Conservation (phyloP, 2,329 filamentous ascomycete species). For the Nannizzia gypsea region DNA sequence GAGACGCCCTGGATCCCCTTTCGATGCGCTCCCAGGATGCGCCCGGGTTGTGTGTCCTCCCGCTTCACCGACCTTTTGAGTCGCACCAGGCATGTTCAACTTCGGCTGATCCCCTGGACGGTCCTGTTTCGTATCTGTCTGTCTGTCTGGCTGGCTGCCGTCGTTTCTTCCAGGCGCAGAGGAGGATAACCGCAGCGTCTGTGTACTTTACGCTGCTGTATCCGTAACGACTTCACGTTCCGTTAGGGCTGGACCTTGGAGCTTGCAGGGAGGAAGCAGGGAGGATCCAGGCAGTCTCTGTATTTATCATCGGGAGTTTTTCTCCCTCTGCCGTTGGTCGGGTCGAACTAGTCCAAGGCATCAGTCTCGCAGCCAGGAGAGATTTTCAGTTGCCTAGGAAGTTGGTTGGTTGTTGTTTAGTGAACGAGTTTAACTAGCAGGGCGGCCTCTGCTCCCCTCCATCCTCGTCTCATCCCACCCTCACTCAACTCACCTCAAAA, state of each 20-base stretch:
- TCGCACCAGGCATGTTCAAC: background rate
- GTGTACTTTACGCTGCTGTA: background rate
- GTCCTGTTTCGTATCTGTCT: background rate
- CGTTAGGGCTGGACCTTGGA: background rate
- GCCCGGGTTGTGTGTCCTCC: background rate
- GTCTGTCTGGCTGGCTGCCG: background rate
- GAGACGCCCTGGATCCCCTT: background rate
- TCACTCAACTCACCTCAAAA: too few species aligned
- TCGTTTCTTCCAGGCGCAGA: too few species aligned
- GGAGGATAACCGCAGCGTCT: background rate
- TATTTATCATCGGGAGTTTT: conserved; percentile 1
- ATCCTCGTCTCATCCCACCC: background rate
- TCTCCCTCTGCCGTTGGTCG: conserved; percentile 13
- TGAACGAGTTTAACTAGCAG: too few species aligned
- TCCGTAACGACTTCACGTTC: background rate
- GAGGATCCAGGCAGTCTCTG: background rate
- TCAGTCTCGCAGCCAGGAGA: too few species aligned
- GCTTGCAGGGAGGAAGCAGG: background rate
- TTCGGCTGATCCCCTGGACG: background rate
- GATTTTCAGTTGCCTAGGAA: too few species aligned
- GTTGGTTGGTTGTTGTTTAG: background rate
- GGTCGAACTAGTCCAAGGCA: conserved; percentile 6
- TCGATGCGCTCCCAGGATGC: background rate
- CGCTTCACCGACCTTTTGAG: background rate
- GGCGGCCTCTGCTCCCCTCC: background rate